These are phyloP conservation scores for Cryptococcus wingfieldii DNA, from an alignment of 1,284 basidiomycete species.

Conservation along the genomic window DNA sequence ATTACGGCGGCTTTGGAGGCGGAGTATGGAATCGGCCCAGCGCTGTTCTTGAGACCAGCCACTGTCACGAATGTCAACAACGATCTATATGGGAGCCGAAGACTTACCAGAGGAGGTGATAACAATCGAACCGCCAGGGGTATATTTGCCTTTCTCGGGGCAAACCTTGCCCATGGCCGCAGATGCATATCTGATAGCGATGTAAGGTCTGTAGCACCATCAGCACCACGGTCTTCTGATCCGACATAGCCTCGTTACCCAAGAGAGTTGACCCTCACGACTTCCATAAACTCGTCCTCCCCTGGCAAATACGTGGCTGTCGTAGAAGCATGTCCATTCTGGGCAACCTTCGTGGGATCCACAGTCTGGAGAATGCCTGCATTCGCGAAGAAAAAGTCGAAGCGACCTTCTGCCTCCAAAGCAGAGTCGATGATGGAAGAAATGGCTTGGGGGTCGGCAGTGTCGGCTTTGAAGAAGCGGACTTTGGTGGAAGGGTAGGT, in stretches of 20 bases:
- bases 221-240: not conserved
- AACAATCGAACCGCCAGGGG: slow-evolving; percentile 76
- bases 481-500: slow-evolving; percentile 56
- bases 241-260: slow-evolving; percentile 57
- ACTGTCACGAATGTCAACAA: slow-evolving; percentile 50
- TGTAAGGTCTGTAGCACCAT: slow-evolving; percentile 64
- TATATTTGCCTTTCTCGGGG: slow-evolving; percentile 61
- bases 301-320: slow-evolving; percentile 34
- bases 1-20: slow-evolving; percentile 88
- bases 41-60: slow-evolving; percentile 82
- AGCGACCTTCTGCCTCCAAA: slow-evolving; percentile 71
- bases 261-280: slow-evolving; percentile 73
- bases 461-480: slow-evolving; percentile 64
- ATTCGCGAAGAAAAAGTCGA: slow-evolving; percentile 94
- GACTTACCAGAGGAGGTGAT: slow-evolving; percentile 57
- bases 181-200: slow-evolving; percentile 83
- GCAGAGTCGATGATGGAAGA: slow-evolving; percentile 65
- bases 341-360: too few relatives aligned
- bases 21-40: slow-evolving; percentile 79
- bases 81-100: slow-evolving; percentile 50
- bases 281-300: slow-evolving; percentile 65
- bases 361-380: slow-evolving; percentile 47
- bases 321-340: slow-evolving; percentile 22
- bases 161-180: slow-evolving; percentile 70
- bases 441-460: slow-evolving; percentile 72